phyloP scores from a whole-genome alignment of 1,284 basidiomycete genomes.

The Leccinum pachyderme region DNA sequence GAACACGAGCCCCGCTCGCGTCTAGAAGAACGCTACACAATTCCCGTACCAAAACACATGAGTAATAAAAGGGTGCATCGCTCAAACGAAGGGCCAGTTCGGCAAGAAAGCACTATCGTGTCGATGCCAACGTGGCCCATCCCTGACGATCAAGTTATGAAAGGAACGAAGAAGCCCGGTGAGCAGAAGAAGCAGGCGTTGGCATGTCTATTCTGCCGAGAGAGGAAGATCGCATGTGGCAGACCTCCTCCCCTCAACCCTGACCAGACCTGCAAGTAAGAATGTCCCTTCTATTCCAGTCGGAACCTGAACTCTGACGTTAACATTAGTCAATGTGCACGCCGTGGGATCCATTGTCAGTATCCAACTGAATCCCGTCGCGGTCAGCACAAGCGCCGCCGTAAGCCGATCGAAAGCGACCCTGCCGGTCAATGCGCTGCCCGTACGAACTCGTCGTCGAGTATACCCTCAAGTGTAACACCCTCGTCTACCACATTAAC shows the following conservation, averaged over 20 bases:
- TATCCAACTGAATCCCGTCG: slow-evolving; percentile 53
- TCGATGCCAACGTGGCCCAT: slow-evolving; percentile 34
- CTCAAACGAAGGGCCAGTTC: slow-evolving; percentile 30
- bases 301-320: slow-evolving; percentile 22
- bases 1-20: slow-evolving; percentile 23
- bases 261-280: slow-evolving; percentile 41
- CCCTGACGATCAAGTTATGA: slow-evolving; percentile 36
- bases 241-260: slow-evolving; percentile 33
- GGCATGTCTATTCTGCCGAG: slow-evolving; percentile 40
- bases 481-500: slow-evolving; percentile 22
- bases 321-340: slow-evolving; percentile 44
- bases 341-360: slow-evolving; percentile 46
- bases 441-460: slow-evolving; percentile 26
- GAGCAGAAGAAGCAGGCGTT: slow-evolving; percentile 41
- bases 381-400: slow-evolving; percentile 48
- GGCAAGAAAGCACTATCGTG: slow-evolving; percentile 29
- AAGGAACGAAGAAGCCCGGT: slow-evolving; percentile 35
- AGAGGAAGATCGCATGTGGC: slow-evolving; percentile 40
- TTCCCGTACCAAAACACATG: slow-evolving; percentile 22
- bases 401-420: slow-evolving; percentile 31
- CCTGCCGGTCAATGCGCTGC: slow-evolving; percentile 19
- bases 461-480: slow-evolving; percentile 15
- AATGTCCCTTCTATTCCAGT: slow-evolving; percentile 1
- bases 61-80: slow-evolving; percentile 34
- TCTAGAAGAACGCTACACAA: slow-evolving; percentile 24